Evolutionary conservation across 1,284 basidiomycete species (phyloP), one percentile per base, ranked within the genome.

Genomic region (Dichomitus squalens): DNA sequence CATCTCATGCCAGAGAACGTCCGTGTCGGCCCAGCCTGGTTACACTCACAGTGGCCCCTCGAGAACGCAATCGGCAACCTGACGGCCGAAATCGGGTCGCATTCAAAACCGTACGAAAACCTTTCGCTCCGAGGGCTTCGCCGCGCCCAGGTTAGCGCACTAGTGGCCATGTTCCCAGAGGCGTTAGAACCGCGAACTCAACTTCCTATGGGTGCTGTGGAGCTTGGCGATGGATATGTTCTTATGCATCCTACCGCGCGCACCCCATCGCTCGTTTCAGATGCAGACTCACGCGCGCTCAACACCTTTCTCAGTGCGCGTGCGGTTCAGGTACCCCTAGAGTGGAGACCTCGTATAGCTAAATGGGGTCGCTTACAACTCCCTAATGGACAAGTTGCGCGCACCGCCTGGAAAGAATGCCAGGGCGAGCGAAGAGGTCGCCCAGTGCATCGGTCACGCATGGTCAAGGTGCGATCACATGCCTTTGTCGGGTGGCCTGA

Each of bases 11-110:
- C 53, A 3, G 65, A 70, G n/a, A 54, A 50, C 3, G 2, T 39
- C 25, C 61, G 61, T 12, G 25, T 62, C 0, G 68, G 70, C 0
- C 68, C 70, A 0, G 53, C 59, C 20, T 29, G 31, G 0, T 27
- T 40, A 9, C 50, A 49, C n/a, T n/a, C n/a, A n/a, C n/a, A n/a
- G n/a, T n/a, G n/a, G n/a, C n/a, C n/a, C n/a, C n/a, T n/a, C n/a
- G 70, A 72, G 49, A 59, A 65, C 6, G 56, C 44, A 5, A 72
- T 72, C 5, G 70, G 69, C 12, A 61, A 68, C 31, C 53, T 72
- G 16, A 65, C 65, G 1, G 33, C 49, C 0, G 65, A 71, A 41
- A 63, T 71, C 3, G 40, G 50, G 2, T 65, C 64, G 31, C 63
- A 58, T 7, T 58, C 55, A 4, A 64, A 60, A 11, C 60, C 62